These are phyloP conservation scores for Biscutella auriculata DNA, from an alignment of 441 rosid genomes.

Conservation along the genomic window DNA sequence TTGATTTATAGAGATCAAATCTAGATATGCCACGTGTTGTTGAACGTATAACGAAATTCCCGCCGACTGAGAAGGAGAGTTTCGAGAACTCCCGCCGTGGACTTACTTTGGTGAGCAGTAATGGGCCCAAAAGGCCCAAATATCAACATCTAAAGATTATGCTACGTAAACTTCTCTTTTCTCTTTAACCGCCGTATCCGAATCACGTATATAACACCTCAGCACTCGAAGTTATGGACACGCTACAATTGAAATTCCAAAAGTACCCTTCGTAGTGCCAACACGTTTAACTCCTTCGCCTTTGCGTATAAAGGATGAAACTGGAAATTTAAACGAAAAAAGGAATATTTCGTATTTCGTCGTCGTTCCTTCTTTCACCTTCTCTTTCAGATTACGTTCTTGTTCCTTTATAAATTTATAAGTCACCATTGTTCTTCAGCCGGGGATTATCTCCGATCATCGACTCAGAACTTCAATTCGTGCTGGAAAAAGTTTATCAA, in stretches of 20 bases:
- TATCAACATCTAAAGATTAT: neutral
- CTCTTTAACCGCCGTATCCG: slow-evolving; percentile 10
- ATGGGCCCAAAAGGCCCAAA: neutral
- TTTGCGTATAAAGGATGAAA: slow-evolving; percentile 12
- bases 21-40: slow-evolving; percentile 3
- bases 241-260: neutral
- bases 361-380: slow-evolving; percentile 9
- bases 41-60: neutral
- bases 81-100: slow-evolving; percentile 44
- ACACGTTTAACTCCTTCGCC: neutral
- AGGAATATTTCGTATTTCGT: neutral
- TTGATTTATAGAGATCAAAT: slow-evolving; percentile 19
- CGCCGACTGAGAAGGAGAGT: slow-evolving; percentile 15
- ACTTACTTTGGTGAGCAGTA: neutral
- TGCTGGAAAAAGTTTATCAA: neutral
- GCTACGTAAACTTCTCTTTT: neutral
- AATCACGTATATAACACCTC: slow-evolving; percentile 17
- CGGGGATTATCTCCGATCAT: slow-evolving; percentile 7
- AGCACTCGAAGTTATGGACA: slow-evolving; percentile 5
- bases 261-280: neutral
- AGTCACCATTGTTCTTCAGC: neutral
- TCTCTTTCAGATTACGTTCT: neutral
- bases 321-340: neutral
- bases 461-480: neutral
- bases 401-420: neutral